Conservation (phyloP, 345 rosid genomes). For the Boechera divaricarpa region DNA sequence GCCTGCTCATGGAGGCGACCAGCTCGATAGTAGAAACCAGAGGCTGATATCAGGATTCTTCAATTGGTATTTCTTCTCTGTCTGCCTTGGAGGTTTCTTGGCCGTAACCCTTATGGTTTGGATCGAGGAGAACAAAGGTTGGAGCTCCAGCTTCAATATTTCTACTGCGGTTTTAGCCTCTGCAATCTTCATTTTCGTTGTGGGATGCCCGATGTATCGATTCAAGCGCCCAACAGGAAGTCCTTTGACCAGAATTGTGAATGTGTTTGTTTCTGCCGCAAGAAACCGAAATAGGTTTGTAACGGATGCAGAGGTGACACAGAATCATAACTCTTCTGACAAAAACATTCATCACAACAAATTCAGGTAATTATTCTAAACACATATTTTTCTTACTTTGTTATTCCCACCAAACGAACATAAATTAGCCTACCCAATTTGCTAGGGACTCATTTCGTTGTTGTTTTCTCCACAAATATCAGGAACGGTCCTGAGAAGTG, state of each 20-base stretch:
- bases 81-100: slow-evolving; percentile 56
- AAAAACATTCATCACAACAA: slow-evolving; percentile 42
- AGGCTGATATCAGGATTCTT: slow-evolving; percentile 55
- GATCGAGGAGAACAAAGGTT: slow-evolving; percentile 68
- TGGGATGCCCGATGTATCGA: slow-evolving; percentile 55
- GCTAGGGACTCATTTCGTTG: too few species aligned
- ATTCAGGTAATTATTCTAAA: slow-evolving; percentile 47
- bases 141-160: slow-evolving; percentile 54
- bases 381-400: neutral
- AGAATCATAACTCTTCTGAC: slow-evolving; percentile 20
- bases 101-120: slow-evolving; percentile 64
- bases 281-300: slow-evolving; percentile 50
- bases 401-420: too few species aligned
- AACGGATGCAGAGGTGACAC: slow-evolving; percentile 25
- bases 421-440: too few species aligned
- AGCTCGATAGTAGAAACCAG: slow-evolving; percentile 50
- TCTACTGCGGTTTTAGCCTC: slow-evolving; percentile 37
- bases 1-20: slow-evolving; percentile 77
- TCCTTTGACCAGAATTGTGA: slow-evolving; percentile 48
- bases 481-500: neutral
- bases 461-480: neutral
- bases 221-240: slow-evolving; percentile 60
- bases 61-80: slow-evolving; percentile 65
- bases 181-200: slow-evolving; percentile 50
- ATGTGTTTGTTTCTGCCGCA: slow-evolving; percentile 56